These are phyloP conservation scores for Dianthus caryophyllus DNA, from an alignment of 148 eudicot species.

Conservation along the genomic window DNA sequence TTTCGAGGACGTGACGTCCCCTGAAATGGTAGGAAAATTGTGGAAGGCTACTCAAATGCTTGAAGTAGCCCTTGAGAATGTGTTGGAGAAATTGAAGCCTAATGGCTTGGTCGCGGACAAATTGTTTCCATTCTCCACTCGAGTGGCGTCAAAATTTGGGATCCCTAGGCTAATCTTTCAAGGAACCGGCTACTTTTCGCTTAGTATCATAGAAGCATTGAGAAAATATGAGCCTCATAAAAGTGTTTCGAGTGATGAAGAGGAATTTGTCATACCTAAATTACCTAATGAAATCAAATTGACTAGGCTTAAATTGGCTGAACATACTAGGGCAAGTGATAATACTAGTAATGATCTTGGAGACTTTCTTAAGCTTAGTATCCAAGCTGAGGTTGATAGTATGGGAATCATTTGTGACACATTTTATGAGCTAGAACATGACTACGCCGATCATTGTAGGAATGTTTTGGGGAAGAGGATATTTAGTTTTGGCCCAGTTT, in stretches of 20 bases:
- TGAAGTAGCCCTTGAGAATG: slow-evolving; percentile 24
- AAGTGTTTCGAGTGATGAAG: slow-evolving; percentile 18
- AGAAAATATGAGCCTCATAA: slow-evolving; percentile 24
- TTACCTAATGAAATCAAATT: slow-evolving; percentile 30
- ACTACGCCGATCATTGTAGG: slow-evolving; percentile 17
- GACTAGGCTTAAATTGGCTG: slow-evolving; percentile 20
- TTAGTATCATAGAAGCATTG: slow-evolving; percentile 14
- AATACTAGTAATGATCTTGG: slow-evolving; percentile 2
- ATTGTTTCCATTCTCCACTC: slow-evolving; percentile 26
- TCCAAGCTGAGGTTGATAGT: slow-evolving; percentile 29
- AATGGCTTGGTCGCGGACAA: slow-evolving; percentile 36
- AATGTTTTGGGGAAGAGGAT: slow-evolving; percentile 20
- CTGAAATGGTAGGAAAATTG: slow-evolving; percentile 16
- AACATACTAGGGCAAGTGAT: background rate
- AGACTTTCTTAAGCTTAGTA: background rate
- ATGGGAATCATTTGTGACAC: slow-evolving; percentile 31
- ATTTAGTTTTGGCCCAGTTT: slow-evolving; percentile 37
- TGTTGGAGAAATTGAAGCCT: slow-evolving; percentile 22
- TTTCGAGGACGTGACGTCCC: slow-evolving; percentile 8
- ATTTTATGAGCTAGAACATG: slow-evolving; percentile 32
- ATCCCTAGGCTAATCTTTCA: slow-evolving; percentile 36
- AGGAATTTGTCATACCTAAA: slow-evolving; percentile 27
- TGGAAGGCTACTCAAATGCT: slow-evolving; percentile 10
- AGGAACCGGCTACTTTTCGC: slow-evolving; percentile 23
- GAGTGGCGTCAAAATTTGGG: slow-evolving; percentile 29